A percentile compares a stretch with the other conserved stretches of the same genome.
Conservation (phyloP, 129 eudicot species). For the Deinandra increscens region DNA sequence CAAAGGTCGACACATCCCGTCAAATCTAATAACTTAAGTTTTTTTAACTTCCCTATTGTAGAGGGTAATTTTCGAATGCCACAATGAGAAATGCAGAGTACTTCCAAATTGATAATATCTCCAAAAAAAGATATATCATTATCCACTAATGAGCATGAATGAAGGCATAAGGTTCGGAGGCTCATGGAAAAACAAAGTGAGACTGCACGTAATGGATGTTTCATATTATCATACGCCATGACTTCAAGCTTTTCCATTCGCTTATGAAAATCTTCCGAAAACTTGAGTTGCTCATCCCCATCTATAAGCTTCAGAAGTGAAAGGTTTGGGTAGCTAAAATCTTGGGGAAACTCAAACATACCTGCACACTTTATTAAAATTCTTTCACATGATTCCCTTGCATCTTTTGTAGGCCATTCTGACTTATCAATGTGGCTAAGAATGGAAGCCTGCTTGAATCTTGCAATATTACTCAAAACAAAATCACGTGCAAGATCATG, state of each 20-base stretch:
- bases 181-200: background rate
- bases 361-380: background rate
- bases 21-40: background rate
- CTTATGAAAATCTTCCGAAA: background rate
- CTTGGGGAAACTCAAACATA: background rate
- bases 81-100: background rate
- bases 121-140: background rate
- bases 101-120: background rate
- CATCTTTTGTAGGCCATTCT: background rate
- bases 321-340: background rate
- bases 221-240: background rate
- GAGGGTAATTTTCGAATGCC: background rate
- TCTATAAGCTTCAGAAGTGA: background rate
- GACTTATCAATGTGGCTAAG: background rate
- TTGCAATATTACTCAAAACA: background rate
- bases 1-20: background rate
- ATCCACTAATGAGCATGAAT: background rate
- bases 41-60: background rate
- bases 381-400: background rate
- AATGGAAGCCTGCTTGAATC: background rate
- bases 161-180: background rate
- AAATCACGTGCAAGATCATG: background rate
- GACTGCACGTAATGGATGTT: background rate
- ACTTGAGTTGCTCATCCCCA: background rate
- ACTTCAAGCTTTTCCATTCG: background rate